These are phyloP conservation scores for Cercospora sp. DNA, from an alignment of 2,329 filamentous ascomycete species.

Conservation along the genomic window DNA sequence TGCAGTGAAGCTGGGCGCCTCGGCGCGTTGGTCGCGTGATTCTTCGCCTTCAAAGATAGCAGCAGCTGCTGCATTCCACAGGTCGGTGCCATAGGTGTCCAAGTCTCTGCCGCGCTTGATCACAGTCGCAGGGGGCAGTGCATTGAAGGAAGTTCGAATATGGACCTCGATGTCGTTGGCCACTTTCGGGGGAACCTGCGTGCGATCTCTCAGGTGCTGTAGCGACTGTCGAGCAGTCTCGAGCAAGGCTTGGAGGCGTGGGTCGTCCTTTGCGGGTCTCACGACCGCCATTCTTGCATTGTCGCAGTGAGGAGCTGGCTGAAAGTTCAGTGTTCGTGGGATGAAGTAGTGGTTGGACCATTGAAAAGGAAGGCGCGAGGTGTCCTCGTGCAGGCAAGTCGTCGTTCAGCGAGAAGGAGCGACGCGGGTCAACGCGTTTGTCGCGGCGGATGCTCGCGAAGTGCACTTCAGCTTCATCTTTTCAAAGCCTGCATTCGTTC, in stretches of 20 bases:
- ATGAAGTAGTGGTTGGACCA: neutral
- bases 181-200: slow-evolving; percentile 19
- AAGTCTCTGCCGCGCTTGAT: slow-evolving; percentile 50
- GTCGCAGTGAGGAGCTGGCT: neutral
- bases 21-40: neutral
- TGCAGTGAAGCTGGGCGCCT: slow-evolving; percentile 3
- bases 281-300: slow-evolving; percentile 27
- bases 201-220: slow-evolving; percentile 25
- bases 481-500: neutral
- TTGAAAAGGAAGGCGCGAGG: neutral
- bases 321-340: neutral
- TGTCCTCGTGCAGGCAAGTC: neutral
- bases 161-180: slow-evolving; percentile 25
- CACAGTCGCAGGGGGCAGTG: slow-evolving; percentile 15
- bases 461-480: neutral
- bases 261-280: slow-evolving; percentile 26
- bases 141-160: slow-evolving; percentile 25
- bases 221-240: slow-evolving; percentile 18
- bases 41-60: slow-evolving; percentile 36
- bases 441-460: neutral
- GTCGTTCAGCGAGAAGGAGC: neutral
- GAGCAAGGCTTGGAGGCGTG: slow-evolving; percentile 27
- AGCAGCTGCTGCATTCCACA: slow-evolving; percentile 69
- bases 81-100: slow-evolving; percentile 56
- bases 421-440: neutral